phyloP scores from a whole-genome alignment of 306 rosid species.

The Vigna unguiculata region DNA sequence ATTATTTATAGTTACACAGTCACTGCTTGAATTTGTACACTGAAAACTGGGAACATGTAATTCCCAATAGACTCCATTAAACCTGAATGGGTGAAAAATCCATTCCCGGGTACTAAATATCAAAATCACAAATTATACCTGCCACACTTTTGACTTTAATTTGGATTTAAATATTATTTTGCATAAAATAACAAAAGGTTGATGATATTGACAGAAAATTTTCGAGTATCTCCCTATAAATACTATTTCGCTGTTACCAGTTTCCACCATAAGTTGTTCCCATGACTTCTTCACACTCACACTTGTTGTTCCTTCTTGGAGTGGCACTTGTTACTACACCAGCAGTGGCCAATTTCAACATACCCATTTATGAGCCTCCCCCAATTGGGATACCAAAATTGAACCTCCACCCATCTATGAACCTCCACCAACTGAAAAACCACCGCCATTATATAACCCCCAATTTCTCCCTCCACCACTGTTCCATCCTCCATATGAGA shows the following conservation, averaged over 20 bases:
- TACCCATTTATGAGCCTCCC: too few relatives aligned
- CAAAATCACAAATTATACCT: conserved; percentile 31
- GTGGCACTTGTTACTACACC: too few relatives aligned
- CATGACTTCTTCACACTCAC: conserved; percentile 38
- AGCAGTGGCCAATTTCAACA: too few relatives aligned
- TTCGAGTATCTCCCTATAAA: conserved; percentile 39
- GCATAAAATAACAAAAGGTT: too few relatives aligned
- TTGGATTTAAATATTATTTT: too few relatives aligned
- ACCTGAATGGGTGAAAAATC: not conserved
- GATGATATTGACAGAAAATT: not conserved
- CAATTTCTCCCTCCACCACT: conserved; percentile 36
- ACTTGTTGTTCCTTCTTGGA: conserved; percentile 38
- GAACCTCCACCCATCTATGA: too few relatives aligned
- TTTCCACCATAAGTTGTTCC: conserved; percentile 9
- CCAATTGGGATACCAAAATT: too few relatives aligned
- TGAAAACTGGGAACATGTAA: not conserved
- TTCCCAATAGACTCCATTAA: not conserved
- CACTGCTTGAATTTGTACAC: too few relatives aligned
- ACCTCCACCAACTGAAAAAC: conserved; percentile 28
- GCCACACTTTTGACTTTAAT: too few relatives aligned
- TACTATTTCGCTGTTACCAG: not conserved
- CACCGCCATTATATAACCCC: conserved; percentile 28
- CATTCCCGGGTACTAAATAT: too few relatives aligned
- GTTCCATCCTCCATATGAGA: conserved; percentile 11
- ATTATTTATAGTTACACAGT: not conserved